Evolutionary conservation across 306 rosid species (phyloP).

Genomic region (Lablab purpureus): DNA sequence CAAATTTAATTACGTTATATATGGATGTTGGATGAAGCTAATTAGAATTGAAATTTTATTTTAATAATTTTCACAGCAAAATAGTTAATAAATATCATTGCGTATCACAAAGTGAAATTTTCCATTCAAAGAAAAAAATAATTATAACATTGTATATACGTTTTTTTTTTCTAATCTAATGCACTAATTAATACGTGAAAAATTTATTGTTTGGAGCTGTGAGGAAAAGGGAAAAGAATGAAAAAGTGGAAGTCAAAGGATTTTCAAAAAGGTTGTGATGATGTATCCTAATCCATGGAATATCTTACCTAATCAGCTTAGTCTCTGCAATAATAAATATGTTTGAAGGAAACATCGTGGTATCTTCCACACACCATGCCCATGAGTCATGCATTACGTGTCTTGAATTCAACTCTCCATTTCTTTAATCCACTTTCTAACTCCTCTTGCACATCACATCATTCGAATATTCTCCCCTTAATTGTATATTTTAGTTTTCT

Average conservation of each 20-base stretch:
- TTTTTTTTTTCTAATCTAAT: too few species aligned
- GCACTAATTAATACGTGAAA: neutral
- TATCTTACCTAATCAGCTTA: neutral
- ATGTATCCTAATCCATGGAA: slow-evolving; percentile 32
- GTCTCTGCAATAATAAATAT: slow-evolving; percentile 8
- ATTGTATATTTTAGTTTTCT: neutral
- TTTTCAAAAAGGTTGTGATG: slow-evolving; percentile 39
- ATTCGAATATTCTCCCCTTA: neutral
- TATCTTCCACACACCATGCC: slow-evolving; percentile 46
- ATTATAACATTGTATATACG: too few species aligned
- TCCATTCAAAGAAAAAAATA: too few species aligned
- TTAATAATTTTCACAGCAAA: too few species aligned
- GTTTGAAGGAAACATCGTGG: slow-evolving; percentile 47
- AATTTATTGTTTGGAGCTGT: neutral
- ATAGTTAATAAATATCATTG: too few species aligned
- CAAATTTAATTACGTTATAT: too few species aligned
- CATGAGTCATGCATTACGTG: slow-evolving; percentile 49
- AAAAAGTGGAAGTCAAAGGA: slow-evolving; percentile 32
- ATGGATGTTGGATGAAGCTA: too few species aligned
- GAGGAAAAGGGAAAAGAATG: neutral
- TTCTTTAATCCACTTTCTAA: neutral
- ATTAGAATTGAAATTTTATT: too few species aligned
- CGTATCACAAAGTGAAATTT: too few species aligned
- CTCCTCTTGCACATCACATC: neutral
- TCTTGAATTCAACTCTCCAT: neutral